Evolutionary conservation across 1,284 basidiomycete species (phyloP).

Genomic region (Cutaneotrichosporon sp.): DNA sequence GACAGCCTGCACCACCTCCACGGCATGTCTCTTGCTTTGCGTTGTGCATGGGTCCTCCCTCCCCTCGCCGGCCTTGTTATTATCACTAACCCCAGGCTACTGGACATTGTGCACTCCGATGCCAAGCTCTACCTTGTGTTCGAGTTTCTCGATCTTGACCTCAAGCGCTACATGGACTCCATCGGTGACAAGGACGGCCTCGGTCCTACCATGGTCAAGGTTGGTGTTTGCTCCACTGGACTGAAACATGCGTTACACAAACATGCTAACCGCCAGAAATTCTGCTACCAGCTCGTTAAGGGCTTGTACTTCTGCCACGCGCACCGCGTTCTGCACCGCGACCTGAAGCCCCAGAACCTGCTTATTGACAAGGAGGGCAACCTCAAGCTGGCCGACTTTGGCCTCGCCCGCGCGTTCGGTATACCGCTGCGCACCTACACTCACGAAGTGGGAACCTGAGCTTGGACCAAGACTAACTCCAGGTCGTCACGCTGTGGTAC

Average conservation of each 20-base stretch:
- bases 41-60: too few relatives aligned
- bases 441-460: slow-evolving; percentile 64
- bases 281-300: slow-evolving; percentile 81
- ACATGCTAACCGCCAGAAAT: slow-evolving; percentile 34
- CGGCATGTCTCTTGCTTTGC: too few relatives aligned
- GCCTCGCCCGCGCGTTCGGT: slow-evolving; percentile 88
- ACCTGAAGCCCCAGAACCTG: slow-evolving; percentile 96
- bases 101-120: slow-evolving; percentile 98
- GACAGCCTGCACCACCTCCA: too few relatives aligned
- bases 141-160: slow-evolving; percentile 96
- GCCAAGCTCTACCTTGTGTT: slow-evolving; percentile 98
- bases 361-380: slow-evolving; percentile 96
- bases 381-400: slow-evolving; percentile 92
- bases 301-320: slow-evolving; percentile 99
- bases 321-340: slow-evolving; percentile 94
- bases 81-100: slow-evolving; percentile 60
- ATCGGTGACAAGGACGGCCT: slow-evolving; percentile 94
- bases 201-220: slow-evolving; percentile 82
- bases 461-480: slow-evolving; percentile 10
- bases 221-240: slow-evolving; percentile 55
- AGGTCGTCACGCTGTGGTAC: slow-evolving; percentile 99
- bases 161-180: slow-evolving; percentile 99
- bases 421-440: slow-evolving; percentile 95
- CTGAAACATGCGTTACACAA: not conserved
- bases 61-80: too few relatives aligned